Evolutionary conservation across 257 asterid species (phyloP).

Genomic region (Dorcoceras hygrometricum): DNA sequence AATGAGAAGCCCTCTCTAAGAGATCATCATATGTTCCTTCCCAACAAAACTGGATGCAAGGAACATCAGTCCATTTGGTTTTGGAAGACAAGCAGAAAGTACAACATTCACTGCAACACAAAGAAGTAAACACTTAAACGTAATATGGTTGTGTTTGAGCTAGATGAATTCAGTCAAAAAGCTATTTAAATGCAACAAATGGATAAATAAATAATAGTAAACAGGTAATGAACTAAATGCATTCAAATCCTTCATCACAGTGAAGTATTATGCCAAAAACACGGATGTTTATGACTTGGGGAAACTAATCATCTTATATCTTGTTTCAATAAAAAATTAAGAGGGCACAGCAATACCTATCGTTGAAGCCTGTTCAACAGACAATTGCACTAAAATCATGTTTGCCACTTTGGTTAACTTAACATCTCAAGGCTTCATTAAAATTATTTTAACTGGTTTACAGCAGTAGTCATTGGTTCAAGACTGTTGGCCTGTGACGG

Average conservation of each 20-base stretch:
- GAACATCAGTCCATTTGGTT: conserved; percentile 44
- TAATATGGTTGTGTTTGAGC: conserved; percentile 7
- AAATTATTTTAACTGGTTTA: neutral
- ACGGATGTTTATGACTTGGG: neutral
- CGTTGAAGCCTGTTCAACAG: neutral
- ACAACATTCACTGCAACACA: conserved; percentile 79
- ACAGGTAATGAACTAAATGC: conserved; percentile 14
- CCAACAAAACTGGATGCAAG: conserved; percentile 78
- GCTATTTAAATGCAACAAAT: neutral
- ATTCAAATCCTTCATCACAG: neutral
- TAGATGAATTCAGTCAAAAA: conserved; percentile 17
- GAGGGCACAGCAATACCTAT: neutral
- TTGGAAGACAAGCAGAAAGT: conserved; percentile 52
- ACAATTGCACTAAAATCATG: too few species aligned
- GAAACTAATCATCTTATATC: conserved; percentile 16
- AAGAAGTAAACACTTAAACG: conserved; percentile 20
- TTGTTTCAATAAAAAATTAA: neutral
- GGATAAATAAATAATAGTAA: neutral
- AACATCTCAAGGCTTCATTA: neutral
- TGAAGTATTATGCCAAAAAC: conserved; percentile 14
- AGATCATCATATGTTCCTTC: conserved; percentile 42
- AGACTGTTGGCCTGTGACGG: neutral
- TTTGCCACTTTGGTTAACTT: too few species aligned
- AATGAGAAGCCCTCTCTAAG: conserved; percentile 55
- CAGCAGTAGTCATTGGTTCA: neutral